phyloP scores from a whole-genome alignment of 768 basidiomycete species.

The Lactifluus rugatus region DNA sequence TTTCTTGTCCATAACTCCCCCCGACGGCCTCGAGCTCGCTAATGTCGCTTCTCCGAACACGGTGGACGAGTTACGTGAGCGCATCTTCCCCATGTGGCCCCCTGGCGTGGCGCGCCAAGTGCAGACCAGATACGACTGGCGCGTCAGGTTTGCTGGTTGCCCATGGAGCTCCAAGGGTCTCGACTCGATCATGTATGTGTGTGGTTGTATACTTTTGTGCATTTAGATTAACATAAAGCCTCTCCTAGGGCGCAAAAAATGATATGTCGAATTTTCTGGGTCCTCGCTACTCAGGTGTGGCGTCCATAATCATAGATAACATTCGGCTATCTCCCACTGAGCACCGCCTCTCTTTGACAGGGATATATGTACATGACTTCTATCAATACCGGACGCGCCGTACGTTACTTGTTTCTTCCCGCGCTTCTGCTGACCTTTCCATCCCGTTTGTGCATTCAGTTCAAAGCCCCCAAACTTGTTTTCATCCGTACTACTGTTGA shows the following conservation, averaged over 20 bases:
- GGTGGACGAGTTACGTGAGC: slow-evolving; percentile 47
- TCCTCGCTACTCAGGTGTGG: slow-evolving; percentile 51
- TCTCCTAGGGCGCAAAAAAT: slow-evolving; percentile 47
- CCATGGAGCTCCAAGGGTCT: slow-evolving; percentile 58
- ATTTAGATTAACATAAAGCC: not conserved
- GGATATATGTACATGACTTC: slow-evolving; percentile 60
- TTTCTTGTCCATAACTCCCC: slow-evolving; percentile 58
- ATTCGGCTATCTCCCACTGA: slow-evolving; percentile 7
- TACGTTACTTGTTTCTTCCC: slow-evolving; percentile 27
- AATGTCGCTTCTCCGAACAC: slow-evolving; percentile 42
- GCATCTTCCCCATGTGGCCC: slow-evolving; percentile 56
- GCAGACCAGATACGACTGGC: slow-evolving; percentile 40
- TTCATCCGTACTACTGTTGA: slow-evolving; percentile 49
- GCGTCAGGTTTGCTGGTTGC: slow-evolving; percentile 51
- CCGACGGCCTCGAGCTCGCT: slow-evolving; percentile 47
- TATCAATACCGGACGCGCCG: slow-evolving; percentile 42
- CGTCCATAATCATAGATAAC: slow-evolving; percentile 15
- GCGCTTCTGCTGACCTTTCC: not conserved
- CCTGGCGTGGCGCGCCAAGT: slow-evolving; percentile 47
- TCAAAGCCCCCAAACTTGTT: slow-evolving; percentile 53
- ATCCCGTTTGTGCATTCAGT: slow-evolving; percentile 15
- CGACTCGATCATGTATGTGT: slow-evolving; percentile 40
- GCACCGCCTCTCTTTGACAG: slow-evolving; percentile 28
- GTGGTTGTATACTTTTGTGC: slow-evolving; percentile 18
- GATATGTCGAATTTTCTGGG: slow-evolving; percentile 48